Conservation (phyloP, 768 basidiomycete species). For the Boletus rubroflammeus region DNA sequence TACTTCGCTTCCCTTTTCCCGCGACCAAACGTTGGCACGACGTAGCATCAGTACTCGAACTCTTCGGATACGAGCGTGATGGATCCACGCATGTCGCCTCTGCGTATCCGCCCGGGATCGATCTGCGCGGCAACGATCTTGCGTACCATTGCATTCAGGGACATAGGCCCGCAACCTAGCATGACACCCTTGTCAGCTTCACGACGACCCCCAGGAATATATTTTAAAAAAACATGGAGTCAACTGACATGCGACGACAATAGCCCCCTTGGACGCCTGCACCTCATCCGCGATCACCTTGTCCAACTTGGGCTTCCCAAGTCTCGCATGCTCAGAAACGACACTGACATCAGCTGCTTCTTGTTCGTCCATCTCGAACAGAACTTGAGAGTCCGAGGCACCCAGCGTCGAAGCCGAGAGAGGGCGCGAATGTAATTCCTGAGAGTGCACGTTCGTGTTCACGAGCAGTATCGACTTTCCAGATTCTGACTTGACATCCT, state of each 20-base stretch:
- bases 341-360: constrained; percentile 59
- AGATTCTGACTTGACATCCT: constrained; percentile 5
- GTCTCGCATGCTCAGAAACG: constrained; percentile 59
- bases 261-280: constrained; percentile 45
- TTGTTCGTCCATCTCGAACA: constrained; percentile 49
- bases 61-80: constrained; percentile 66
- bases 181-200: not conserved
- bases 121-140: constrained; percentile 62
- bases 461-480: not conserved
- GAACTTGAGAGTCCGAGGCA: not conserved
- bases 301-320: constrained; percentile 64
- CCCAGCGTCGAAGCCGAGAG: not conserved
- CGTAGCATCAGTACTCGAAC: constrained; percentile 48
- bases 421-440: not conserved
- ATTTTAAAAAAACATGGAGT: not conserved
- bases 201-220: too few relatives aligned
- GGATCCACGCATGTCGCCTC: constrained; percentile 56
- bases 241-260: constrained; percentile 68
- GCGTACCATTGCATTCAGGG: constrained; percentile 65
- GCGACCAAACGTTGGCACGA: not conserved
- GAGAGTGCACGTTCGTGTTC: not conserved
- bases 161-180: constrained; percentile 70
- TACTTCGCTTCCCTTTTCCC: too few relatives aligned
- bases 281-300: constrained; percentile 65
- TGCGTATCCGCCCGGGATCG: constrained; percentile 46